Base-by-base conservation (phyloP, 257 asterid species). In the Petrea volubilis region DNA sequence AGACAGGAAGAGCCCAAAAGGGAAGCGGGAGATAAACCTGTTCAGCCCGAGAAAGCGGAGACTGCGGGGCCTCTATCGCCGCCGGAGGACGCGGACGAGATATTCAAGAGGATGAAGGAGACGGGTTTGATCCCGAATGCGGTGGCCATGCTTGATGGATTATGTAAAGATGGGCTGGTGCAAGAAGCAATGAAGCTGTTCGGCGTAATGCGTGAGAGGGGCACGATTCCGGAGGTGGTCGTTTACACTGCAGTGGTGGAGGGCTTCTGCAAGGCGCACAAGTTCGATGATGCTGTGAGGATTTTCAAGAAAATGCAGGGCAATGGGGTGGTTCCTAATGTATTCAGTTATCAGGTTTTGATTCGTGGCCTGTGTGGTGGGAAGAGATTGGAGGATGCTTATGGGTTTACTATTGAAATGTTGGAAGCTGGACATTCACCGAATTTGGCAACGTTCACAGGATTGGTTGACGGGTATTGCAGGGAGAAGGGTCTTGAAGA, bases 101-200 rank as follows among this genome's bases (percentile, higher is more conserved):
- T 94, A 75, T 94, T 91, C 74, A 87, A 72, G 87, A 91, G 86
- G 78, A 89, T 94, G 95, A 91, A 94, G 85, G 87, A 84, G 83
- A 85, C 96, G 51, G 96, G 97, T 9, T 74, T 94, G 79, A 87
- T 94, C 72, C 96, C 97, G 0, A 91, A 89, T 44, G 97, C 96
- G 12, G 97, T 94, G 56, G 96, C 97, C 4, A 89, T 94, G 98
- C 96, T 91, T 38, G 97, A 91, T 60, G 95, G 96, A 5, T 72
- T 94, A 71, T 94, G 96, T 72, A 94, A 91, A 79, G 98, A 93
- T 31, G 97, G 98, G 62, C 77, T 87, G 62, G 93, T 88, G 72
- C 95, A 87, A 51, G 98, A 93, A 20, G 97, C 97, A 21, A 86
- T 90, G 93, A 87, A 87, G 80, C 86, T 93, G 74, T 90, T 93